phyloP scores from a whole-genome alignment of 257 asterid species.

The Fraxinus anomala region DNA sequence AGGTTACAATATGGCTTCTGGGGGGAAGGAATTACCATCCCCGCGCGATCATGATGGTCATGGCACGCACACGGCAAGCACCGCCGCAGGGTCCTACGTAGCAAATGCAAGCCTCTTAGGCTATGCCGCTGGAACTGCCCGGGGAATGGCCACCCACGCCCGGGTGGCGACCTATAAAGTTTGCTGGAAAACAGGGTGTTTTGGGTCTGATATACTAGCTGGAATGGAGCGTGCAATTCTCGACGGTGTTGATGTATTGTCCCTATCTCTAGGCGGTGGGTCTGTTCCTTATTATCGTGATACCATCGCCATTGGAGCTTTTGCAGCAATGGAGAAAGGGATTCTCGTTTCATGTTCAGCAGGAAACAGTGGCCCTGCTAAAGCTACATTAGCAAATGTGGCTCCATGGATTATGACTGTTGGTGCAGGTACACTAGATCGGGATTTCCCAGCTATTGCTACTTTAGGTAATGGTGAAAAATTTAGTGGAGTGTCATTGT shows the following conservation, averaged over 20 bases:
- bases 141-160: conserved; percentile 79
- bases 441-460: conserved; percentile 59
- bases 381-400: conserved; percentile 45
- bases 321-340: conserved; percentile 72
- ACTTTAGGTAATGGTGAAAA: conserved; percentile 45
- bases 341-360: conserved; percentile 66
- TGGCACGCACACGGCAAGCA: conserved; percentile 72
- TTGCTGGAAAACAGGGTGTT: conserved; percentile 60
- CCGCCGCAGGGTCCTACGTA: conserved; percentile 65
- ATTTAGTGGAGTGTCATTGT: conserved; percentile 51
- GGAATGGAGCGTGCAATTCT: conserved; percentile 65
- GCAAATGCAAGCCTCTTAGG: conserved; percentile 57
- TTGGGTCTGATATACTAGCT: conserved; percentile 62
- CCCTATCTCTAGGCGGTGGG: conserved; percentile 64
- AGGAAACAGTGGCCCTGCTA: conserved; percentile 56
- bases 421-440: conserved; percentile 69
- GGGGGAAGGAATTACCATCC: conserved; percentile 34
- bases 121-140: conserved; percentile 55
- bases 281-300: conserved; percentile 45
- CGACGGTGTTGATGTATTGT: conserved; percentile 70
- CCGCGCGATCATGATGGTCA: conserved; percentile 76
- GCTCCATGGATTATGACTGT: conserved; percentile 84
- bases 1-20: conserved; percentile 37
- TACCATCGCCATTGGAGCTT: conserved; percentile 56
- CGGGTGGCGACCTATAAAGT: conserved; percentile 66